Evolutionary conservation across 345 rosid genomes (phyloP), one percentile per base, ranked within the genome.

Genomic region (Salix koriyanagi): DNA sequence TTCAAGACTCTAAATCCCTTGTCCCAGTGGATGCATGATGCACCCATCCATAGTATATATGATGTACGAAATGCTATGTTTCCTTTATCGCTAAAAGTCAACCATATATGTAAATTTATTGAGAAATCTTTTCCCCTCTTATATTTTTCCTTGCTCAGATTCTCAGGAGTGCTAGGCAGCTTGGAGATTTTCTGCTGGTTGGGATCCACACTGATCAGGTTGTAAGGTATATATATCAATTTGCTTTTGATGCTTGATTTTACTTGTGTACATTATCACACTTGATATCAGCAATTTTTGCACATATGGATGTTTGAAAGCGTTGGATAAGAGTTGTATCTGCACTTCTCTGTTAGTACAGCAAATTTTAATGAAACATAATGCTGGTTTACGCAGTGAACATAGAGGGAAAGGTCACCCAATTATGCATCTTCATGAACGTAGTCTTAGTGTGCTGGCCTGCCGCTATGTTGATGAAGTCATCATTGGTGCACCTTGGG

Each of bases 401-500:
- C 88, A 88, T 74, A 87, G 96, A 79, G 97, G 97, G 67, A 80
- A 77, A 46, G 83, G 82, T 79, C 86, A 84, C 75, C 99, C 97
- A 62, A 89, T 95, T 76, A 92, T 95, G 99, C 88, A 91, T 86
- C 90, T 95, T 52, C 97, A 92, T 81, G 99, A 95, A 77, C 91
- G 99, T 61, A 88, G 93, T 65, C 90, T 95, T 70, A 91, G 97
- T 67, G 97, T 92, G 68, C 80, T 94, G 81, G 97, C 95, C 65
- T 94, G 97, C 74, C 96, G 96, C 72, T 95, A 91, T 83, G 99
- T 95, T 75, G 99, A 95, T 85, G 99, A 95, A 86, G 93, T 95
- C 79, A 92, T 95, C 80, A 95, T 95, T 64, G 99, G 99, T 74
- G 97, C 99, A 65, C 99, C 99, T 69, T 92, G 93, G 97, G 96